Evolutionary conservation across 2,329 filamentous ascomycete genomes (phyloP).

Genomic region (Trichophyton simii): DNA sequence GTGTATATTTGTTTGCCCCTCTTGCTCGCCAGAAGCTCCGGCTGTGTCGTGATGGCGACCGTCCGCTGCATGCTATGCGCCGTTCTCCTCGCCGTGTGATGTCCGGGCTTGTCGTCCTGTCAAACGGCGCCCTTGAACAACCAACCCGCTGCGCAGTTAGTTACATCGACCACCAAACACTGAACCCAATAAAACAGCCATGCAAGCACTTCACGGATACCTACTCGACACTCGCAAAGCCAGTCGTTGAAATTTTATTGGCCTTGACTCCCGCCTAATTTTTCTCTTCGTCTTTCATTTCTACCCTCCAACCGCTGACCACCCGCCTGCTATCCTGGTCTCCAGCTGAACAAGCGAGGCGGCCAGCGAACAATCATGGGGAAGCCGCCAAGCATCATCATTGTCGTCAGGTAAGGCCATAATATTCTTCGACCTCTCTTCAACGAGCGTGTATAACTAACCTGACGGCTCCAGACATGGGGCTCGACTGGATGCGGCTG

Average conservation of each 20-base stretch:
- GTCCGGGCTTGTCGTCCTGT: too few relatives aligned
- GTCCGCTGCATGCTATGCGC: too few relatives aligned
- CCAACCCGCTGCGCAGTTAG: too few relatives aligned
- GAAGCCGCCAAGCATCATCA: constrained; percentile 8
- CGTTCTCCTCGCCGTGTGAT: too few relatives aligned
- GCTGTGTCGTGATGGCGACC: too few relatives aligned
- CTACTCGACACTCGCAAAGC: neutral
- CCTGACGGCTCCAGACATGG: constrained; percentile 53
- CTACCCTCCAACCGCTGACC: neutral
- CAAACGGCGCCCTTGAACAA: too few relatives aligned
- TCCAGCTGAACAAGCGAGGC: neutral
- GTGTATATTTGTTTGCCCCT: too few relatives aligned
- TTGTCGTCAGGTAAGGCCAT: constrained; percentile 9
- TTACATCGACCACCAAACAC: too few relatives aligned
- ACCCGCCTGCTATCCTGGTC: too few relatives aligned
- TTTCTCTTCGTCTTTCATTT: neutral
- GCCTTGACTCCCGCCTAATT: neutral
- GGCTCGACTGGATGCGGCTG: constrained; percentile 82
- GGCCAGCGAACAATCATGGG: constrained; percentile 4
- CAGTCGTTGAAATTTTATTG: neutral
- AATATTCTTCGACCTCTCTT: neutral
- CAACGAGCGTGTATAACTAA: neutral
- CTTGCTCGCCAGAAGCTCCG: too few relatives aligned
- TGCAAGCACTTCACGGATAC: neutral
- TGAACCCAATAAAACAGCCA: neutral